Conservation (phyloP, 2,329 filamentous ascomycete genomes). For the Amauroascus niger region DNA sequence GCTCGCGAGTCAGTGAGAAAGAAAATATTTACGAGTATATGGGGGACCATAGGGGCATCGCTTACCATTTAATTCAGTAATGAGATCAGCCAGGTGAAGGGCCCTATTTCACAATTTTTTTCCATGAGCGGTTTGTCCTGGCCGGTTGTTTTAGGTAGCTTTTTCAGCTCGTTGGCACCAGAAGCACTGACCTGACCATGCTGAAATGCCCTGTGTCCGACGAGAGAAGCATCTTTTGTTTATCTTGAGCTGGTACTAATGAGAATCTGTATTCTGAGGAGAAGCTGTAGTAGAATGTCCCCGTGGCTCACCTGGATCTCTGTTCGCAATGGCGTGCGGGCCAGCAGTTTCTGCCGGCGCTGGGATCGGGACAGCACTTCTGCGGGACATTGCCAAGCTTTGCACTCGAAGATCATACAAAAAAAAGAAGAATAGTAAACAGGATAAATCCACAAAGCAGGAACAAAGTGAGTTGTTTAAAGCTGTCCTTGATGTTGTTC, state of each 20-base stretch:
- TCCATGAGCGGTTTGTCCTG: not conserved
- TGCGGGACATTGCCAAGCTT: slow-evolving; percentile 14
- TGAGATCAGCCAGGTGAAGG: slow-evolving; percentile 42
- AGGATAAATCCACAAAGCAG: too few relatives aligned
- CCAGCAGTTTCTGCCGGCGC: slow-evolving; percentile 4
- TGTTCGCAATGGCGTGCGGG: slow-evolving; percentile 4
- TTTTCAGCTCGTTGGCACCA: too few relatives aligned
- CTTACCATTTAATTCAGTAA: slow-evolving; percentile 43
- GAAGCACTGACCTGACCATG: slow-evolving; percentile 37
- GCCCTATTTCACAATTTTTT: slow-evolving; percentile 27
- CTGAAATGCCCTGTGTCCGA: slow-evolving; percentile 43
- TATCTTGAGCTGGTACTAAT: slow-evolving; percentile 35
- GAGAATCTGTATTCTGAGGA: not conserved
- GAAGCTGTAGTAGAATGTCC: not conserved
- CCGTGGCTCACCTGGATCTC: not conserved
- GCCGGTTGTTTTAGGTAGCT: too few relatives aligned
- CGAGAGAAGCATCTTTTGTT: slow-evolving; percentile 42
- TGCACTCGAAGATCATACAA: not conserved
- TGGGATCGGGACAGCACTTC: slow-evolving; percentile 12
- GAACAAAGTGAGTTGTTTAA: not conserved
- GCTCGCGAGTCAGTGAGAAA: slow-evolving; percentile 3
- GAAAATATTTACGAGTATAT: not conserved
- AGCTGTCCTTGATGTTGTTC: too few relatives aligned
- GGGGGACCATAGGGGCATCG: too few relatives aligned
- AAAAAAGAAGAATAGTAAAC: not conserved